Evolutionary conservation across 140 eudicot species (phyloP), one percentile per base, ranked within the genome.

Genomic region (Senecio squalidus): DNA sequence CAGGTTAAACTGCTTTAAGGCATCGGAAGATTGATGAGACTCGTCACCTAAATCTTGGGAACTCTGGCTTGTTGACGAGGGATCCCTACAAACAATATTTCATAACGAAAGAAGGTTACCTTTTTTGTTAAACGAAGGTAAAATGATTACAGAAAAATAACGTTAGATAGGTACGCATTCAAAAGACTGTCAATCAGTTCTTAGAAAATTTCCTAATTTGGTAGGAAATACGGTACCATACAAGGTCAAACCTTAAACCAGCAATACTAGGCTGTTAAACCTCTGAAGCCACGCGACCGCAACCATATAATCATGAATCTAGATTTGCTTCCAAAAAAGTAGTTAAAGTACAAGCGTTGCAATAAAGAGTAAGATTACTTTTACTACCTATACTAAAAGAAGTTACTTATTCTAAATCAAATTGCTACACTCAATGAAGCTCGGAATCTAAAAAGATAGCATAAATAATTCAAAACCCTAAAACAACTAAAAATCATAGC

Each of bases 1-100:
- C 86, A 85, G 27, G 74, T 72, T 89, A 69, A 80, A 72, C 27
- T 89, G 80, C 76, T 89, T 80, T 43, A 64, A 44, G 26, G 68
- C 84, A 72, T 78, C 88, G 5, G 59, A 30, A 18, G 78, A 48
- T 33, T 57, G 69, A 71, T 74, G 61, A 74, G 77, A 50, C 15
- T 29, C 14, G 67, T 78, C 59, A 23, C 4, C 52, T n/a, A 22
- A 22, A 40, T 69, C 76, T 58, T 68, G 74, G 23, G 57, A 44
- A 55, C 68, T 78, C 24, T 72, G 70, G 58, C 60, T 67, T 28
- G 67, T 53, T 58, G 69, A 71, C 11, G 78, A 58, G 17, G 77
- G 72, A 72, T 33, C 43, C 84, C 96, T 88, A 74, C 63, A 71
- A 55, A 21, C 9, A 39, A 56, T 45, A 67, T 48, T 7, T n/a